Percentiles rank a stretch among this genome's conserved stretches.
These are phyloP conservation scores for Solioccasus polychromus DNA, from an alignment of 768 basidiomycete species.

Conservation along the genomic window DNA sequence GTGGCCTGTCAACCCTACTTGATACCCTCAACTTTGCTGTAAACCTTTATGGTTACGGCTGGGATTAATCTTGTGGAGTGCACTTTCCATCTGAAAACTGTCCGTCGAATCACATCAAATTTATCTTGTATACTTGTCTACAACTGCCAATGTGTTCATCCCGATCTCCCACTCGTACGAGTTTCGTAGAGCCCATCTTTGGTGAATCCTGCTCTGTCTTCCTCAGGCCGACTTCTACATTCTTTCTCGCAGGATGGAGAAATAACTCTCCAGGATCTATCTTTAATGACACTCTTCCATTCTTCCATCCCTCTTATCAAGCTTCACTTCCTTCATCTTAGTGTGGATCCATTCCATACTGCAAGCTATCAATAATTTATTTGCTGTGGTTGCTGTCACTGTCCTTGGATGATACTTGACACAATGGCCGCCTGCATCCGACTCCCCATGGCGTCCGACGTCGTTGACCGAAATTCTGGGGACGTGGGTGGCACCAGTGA, in stretches of 20 bases:
- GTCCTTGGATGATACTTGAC: conserved; percentile 26
- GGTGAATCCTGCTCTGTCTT: conserved; percentile 48
- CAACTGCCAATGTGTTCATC: conserved; percentile 33
- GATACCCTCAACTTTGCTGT: conserved; percentile 54
- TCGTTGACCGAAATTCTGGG: conserved; percentile 38
- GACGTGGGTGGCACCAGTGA: conserved; percentile 37
- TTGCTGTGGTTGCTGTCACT: conserved; percentile 21
- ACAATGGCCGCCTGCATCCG: conserved; percentile 33
- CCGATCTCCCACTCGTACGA: too few species aligned
- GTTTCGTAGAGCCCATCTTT: too few species aligned
- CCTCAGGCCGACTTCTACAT: conserved; percentile 46
- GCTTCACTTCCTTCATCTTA: conserved; percentile 41
- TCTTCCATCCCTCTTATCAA: conserved; percentile 36
- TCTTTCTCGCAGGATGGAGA: conserved; percentile 37
- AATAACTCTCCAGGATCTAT: conserved; percentile 27
- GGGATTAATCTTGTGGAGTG: conserved; percentile 48
- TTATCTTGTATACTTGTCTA: conserved; percentile 32
- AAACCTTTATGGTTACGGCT: conserved; percentile 56
- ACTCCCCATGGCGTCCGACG: conserved; percentile 32
- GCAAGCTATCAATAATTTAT: conserved; percentile 29
- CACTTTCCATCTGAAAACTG: conserved; percentile 25
- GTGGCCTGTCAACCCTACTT: background rate
- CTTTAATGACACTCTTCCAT: conserved; percentile 31
- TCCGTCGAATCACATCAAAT: conserved; percentile 32
- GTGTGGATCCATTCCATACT: conserved; percentile 44